Base-by-base conservation (phyloP, 1,284 basidiomycete genomes). In the Laetiporus sulphureus region DNA sequence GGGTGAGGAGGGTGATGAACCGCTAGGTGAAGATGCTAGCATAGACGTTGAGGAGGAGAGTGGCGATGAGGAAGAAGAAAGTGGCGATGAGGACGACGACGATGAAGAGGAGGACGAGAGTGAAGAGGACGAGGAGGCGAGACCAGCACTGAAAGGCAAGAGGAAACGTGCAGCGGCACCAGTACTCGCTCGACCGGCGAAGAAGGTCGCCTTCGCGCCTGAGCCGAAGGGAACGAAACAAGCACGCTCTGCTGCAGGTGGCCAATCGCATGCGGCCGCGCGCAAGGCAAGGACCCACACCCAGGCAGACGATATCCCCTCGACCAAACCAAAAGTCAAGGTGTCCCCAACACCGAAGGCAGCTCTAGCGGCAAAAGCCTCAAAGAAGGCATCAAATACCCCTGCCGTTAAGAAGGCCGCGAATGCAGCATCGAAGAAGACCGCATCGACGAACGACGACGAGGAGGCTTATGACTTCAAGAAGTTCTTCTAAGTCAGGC, bases 381-480 rank as follows among this genome's bases (percentile, higher is more conserved):
- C 27, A 12, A 42, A 46, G 36, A 40, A 36, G 32, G 18, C 37
- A 13, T 13, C 43, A 5, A 39, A 41, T 18, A 24, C 45, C 23
- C 20, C 50, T 5, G 25, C 50, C n/a, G 50, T 52, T 40, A 59
- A 52, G 47, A 57, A 54, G 54, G 47, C 49, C 23, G 57, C 57
- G 16, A 59, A 57, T 41, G 42, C 53, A 16, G 38, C 52, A 2
- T 42, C 49, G 46, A 55, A 64, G 53, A 59, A 54, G 48, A 19
- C 36, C n/a, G 42, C 47, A 8, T 44, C 46, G 13, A 35, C 49
- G 11, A 56, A 38, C 45, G 53, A 46, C n/a, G 60, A 59, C 21
- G 68, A 72, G 52, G 67, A 64, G 27, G 54, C 50, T 16, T 79
- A 79, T 48, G 72, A 77, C 52, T 79, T 79, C 52, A 63, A 64